Conservation (phyloP, 768 basidiomycete species). For the Chalciporus chontae region DNA sequence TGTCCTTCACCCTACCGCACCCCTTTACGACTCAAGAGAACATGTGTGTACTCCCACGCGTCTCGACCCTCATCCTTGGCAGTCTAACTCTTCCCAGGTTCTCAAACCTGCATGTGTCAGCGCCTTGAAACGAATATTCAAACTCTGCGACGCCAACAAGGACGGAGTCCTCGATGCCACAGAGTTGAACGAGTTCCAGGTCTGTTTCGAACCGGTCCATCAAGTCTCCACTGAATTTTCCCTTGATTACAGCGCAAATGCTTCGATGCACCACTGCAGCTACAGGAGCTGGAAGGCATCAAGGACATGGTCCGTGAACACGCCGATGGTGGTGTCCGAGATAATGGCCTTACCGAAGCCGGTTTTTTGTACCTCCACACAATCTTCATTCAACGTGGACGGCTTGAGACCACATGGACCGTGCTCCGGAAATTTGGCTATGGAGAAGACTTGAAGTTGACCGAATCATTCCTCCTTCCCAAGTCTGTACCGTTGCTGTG, state of each 20-base stretch:
- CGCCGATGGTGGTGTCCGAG: constrained; percentile 69
- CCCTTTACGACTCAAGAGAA: constrained; percentile 93
- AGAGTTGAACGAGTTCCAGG: constrained; percentile 97
- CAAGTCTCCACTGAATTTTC: neutral
- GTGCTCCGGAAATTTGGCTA: constrained; percentile 94
- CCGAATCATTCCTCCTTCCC: constrained; percentile 83
- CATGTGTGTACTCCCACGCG: constrained; percentile 56
- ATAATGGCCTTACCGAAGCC: constrained; percentile 82
- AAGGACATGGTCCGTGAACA: constrained; percentile 84
- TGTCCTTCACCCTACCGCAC: constrained; percentile 94
- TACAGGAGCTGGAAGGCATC: constrained; percentile 95
- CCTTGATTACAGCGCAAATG: constrained; percentile 70
- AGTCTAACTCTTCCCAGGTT: constrained; percentile 46
- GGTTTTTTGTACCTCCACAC: constrained; percentile 96
- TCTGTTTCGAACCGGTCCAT: constrained; percentile 28
- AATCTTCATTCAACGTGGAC: constrained; percentile 92
- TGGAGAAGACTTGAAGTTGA: constrained; percentile 87
- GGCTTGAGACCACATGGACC: constrained; percentile 97
- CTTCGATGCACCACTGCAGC: constrained; percentile 88
- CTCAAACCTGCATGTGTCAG: constrained; percentile 89
- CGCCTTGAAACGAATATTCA: constrained; percentile 92
- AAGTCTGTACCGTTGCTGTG: constrained; percentile 52
- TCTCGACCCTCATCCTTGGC: constrained; percentile 3
- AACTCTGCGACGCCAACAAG: constrained; percentile 91
- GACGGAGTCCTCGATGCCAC: constrained; percentile 86